Evolutionary conservation across 2,329 filamentous ascomycete species (phyloP), one percentile per base, ranked within the genome.

Genomic region (Pezicula radicicola): DNA sequence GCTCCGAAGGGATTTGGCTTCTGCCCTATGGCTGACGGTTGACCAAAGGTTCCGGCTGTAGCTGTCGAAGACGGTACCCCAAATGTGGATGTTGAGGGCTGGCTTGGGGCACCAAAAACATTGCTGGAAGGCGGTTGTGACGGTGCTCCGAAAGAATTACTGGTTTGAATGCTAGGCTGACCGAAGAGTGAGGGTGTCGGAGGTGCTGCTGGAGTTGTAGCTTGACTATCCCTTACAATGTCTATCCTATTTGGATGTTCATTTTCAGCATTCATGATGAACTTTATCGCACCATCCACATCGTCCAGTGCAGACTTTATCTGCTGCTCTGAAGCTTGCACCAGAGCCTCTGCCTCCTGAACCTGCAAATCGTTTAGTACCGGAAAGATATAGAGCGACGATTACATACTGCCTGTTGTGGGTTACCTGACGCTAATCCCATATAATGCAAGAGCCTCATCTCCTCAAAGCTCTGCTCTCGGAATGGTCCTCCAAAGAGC

Each of bases 391-490:
- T 5, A 39, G 48, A 49, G n/a, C 6, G 18, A 33, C 15, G 19
- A 49, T 25, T 35, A 55, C 64, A 12, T 60, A 68, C 66, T 54
- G 63, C 65, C 75, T 74, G 62, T 75, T 78, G 68, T 47, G 76
- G 70, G 51, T 85, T 88, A 1, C 88, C 88, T 7, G 78, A 65
- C 8, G 81, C 78, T 39, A 77, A 73, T 2, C 81, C 81, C 48
- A 84, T 75, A 64, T 93, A 92, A 65, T 91, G 86, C 19, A 89
- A 84, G n/a, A 92, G 66, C 46, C 91, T 81, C 66, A 96, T 80
- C 70, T 97, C 93, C 68, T 97, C 93, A 39, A 88, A 87, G 63
- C 91, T 96, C 68, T 91, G 87, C 68, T 97, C 93, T 16, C 91
- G 80, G 6, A 82, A 77, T 42, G 77, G 79, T 1, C 91, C 91